phyloP scores from a whole-genome alignment of 805 yeast species.

The Maudiozyma barnettii region DNA sequence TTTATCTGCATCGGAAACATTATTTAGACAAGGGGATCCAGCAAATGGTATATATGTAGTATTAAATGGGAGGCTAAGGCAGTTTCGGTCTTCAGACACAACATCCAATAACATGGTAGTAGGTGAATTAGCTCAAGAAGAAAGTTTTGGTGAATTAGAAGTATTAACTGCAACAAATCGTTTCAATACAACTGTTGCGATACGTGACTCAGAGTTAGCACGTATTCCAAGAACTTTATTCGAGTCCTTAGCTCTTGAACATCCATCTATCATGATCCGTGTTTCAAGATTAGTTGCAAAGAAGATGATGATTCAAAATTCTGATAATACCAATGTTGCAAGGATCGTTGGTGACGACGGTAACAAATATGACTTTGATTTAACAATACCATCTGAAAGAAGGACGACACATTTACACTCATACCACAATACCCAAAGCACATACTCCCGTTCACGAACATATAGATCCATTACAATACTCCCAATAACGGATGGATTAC shows the following conservation, averaged over 20 bases:
- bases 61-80: constrained; percentile 77
- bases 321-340: constrained; percentile 5
- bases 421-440: constrained; percentile 9
- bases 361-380: constrained; percentile 21
- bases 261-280: constrained; percentile 85
- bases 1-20: constrained; percentile 70
- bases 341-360: constrained; percentile 12
- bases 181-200: constrained; percentile 64
- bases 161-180: constrained; percentile 75
- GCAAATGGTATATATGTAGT: constrained; percentile 90
- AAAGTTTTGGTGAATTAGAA: constrained; percentile 90
- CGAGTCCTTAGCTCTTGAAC: constrained; percentile 71
- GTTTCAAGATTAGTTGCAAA: constrained; percentile 81
- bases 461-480: constrained; percentile 78
- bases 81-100: constrained; percentile 29
- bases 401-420: constrained; percentile 3
- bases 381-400: constrained; percentile 27
- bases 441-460: constrained; percentile 12
- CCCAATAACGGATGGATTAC: constrained; percentile 74
- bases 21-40: constrained; percentile 72
- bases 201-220: constrained; percentile 89
- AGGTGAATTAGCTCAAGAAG: constrained; percentile 89
- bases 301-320: constrained; percentile 27
- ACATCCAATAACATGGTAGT: constrained; percentile 27
- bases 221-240: constrained; percentile 85